Evolutionary conservation across 1,284 basidiomycete genomes (phyloP).

Genomic region (Sporisorium sorghi): DNA sequence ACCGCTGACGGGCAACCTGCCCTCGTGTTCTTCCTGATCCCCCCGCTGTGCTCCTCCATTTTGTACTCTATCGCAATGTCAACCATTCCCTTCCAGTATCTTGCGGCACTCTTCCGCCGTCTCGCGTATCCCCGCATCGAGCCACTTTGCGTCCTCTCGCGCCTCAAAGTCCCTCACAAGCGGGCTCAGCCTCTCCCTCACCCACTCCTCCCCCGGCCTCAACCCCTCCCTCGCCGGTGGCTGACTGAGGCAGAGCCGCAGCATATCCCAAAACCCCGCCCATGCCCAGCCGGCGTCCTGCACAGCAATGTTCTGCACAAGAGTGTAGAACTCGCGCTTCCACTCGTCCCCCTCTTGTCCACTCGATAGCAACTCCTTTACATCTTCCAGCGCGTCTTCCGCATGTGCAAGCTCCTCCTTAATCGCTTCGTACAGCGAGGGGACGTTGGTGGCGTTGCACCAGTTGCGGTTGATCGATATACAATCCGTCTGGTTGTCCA

Average conservation of each 20-base stretch:
- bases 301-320: conserved; percentile 56
- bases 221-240: conserved; percentile 11
- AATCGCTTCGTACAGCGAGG: conserved; percentile 71
- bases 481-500: conserved; percentile 65
- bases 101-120: conserved; percentile 14
- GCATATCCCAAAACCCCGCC: conserved; percentile 64
- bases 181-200: conserved; percentile 16
- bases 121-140: conserved; percentile 11
- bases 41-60: neutral
- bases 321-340: conserved; percentile 46
- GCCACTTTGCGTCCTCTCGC: conserved; percentile 21
- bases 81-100: conserved; percentile 9
- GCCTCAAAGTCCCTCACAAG: conserved; percentile 20
- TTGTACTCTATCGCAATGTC: neutral
- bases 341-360: conserved; percentile 13
- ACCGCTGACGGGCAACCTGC: conserved; percentile 53
- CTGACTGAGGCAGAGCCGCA: conserved; percentile 25
- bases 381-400: conserved; percentile 71
- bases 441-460: conserved; percentile 72
- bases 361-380: conserved; percentile 70
- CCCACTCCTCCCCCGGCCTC: conserved; percentile 18
- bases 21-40: conserved; percentile 62
- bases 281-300: conserved; percentile 66
- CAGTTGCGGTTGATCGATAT: conserved; percentile 70
- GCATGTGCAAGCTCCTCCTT: conserved; percentile 69